Evolutionary conservation across 2,329 filamentous ascomycete species (phyloP), one percentile per base, ranked within the genome.

Genomic region (Phyllosticta citrichinensis): DNA sequence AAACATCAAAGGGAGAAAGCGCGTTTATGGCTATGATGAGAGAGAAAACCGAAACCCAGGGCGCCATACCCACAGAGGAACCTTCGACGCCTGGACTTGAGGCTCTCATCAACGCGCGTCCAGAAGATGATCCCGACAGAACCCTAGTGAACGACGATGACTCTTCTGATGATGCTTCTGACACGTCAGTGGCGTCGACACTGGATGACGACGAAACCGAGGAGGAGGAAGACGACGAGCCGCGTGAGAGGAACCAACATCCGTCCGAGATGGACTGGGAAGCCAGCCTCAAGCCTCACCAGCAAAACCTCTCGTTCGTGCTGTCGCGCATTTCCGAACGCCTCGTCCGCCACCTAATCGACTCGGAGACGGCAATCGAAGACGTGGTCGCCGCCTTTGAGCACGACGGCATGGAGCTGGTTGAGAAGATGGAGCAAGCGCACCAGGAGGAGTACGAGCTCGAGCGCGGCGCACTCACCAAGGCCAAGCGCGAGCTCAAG

Each of bases 301-400:
- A 78, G 57, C 69, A 69, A 30, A 67, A 68, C 47, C 62, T 78
- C 5, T 69, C 73, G 50, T 72, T 76, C 17, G 67, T 71, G 40
- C 66, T 79, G 24, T 67, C 74, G 22, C 69, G 69, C n/a, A 69
- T 75, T 3, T 74, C 74, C 3, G n/a, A 80, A 69, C 70, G 70
- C 19, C 71, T 82, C 10, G 65, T 77, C 9, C 73, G 68, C 1
- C 74, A 80, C 60, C 72, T 83, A 19, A 70, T 79, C 9, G 72
- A 76, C n/a, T 74, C 76, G 53, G 79, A 80, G 64, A 72, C 71
- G 3, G 75, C 75, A 1, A 71, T 80, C 25, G 68, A 67, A 3
- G 71, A 77, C 27, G 75, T 80, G 25, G 66, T 80, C 3, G 70
- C 75, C 8, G 74, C 73, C 24, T 82, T 78, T 64, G 71, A 70